Percentiles rank a stretch among this genome's conserved stretches.
Conservation (phyloP, 2,329 filamentous ascomycete species). For the Sphaceloma murrayae region DNA sequence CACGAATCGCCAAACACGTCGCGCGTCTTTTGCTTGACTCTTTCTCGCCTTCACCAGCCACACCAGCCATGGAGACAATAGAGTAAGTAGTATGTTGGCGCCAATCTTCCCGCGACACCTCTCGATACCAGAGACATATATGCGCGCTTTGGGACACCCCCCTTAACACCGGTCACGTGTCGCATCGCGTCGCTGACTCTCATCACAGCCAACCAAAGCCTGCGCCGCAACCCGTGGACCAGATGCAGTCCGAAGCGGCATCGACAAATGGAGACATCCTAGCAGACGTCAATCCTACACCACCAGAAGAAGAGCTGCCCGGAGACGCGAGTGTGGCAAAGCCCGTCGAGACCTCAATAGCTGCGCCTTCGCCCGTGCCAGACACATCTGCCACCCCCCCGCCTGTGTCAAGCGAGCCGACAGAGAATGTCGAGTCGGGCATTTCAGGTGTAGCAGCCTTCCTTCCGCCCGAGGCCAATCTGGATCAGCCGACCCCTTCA, state of each 20-base stretch:
- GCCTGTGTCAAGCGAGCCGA: constrained; percentile 25
- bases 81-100: constrained; percentile 2
- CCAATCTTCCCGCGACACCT: neutral
- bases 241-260: constrained; percentile 8
- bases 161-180: too few relatives aligned
- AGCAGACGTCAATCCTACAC: constrained; percentile 16
- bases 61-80: constrained; percentile 1
- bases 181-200: neutral
- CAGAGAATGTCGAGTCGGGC: constrained; percentile 35
- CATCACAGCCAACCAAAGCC: neutral
- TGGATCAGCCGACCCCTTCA: constrained; percentile 34
- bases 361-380: constrained; percentile 3
- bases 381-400: constrained; percentile 16
- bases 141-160: too few relatives aligned
- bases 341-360: constrained; percentile 16
- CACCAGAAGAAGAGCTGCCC: constrained; percentile 5
- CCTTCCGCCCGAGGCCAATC: constrained; percentile 34
- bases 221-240: neutral
- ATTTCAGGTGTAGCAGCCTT: constrained; percentile 37
- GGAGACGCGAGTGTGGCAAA: constrained; percentile 22
- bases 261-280: neutral
- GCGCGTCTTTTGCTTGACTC: neutral
- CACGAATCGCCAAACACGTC: neutral
- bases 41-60: neutral
- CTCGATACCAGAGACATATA: too few relatives aligned